Conservation (phyloP, 108 stramenopile species). For the Ochromonas danica region DNA sequence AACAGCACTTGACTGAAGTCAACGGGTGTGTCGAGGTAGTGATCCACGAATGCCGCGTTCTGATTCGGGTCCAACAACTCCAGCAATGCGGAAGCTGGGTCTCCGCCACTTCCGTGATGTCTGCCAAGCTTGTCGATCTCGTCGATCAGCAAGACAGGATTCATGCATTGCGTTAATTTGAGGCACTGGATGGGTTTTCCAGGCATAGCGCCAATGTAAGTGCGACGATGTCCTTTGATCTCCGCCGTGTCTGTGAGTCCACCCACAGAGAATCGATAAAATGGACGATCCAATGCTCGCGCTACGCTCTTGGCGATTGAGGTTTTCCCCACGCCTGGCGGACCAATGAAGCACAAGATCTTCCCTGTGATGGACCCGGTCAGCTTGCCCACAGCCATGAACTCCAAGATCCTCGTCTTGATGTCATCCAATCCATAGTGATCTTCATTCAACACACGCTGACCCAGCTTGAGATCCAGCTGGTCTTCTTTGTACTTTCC, state of each 20-base stretch:
- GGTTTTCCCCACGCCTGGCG: slow-evolving; percentile 86
- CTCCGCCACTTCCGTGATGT: slow-evolving; percentile 72
- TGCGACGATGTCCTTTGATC: slow-evolving; percentile 96
- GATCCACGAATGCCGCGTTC: slow-evolving; percentile 83
- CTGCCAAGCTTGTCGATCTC: slow-evolving; percentile 95
- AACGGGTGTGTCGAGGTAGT: slow-evolving; percentile 95
- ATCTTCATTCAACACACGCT: slow-evolving; percentile 73
- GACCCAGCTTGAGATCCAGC: slow-evolving; percentile 75
- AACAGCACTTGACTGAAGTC: slow-evolving; percentile 94
- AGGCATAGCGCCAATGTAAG: slow-evolving; percentile 92
- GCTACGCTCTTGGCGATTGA: slow-evolving; percentile 88
- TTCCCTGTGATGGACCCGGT: slow-evolving; percentile 84
- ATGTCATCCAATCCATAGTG: slow-evolving; percentile 94
- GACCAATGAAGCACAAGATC: slow-evolving; percentile 88
- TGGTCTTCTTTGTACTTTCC: slow-evolving; percentile 75
- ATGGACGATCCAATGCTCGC: slow-evolving; percentile 79
- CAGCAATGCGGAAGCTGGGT: slow-evolving; percentile 88
- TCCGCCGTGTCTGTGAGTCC: slow-evolving; percentile 87
- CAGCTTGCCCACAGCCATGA: slow-evolving; percentile 94
- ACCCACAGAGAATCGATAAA: slow-evolving; percentile 94
- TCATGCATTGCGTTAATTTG: slow-evolving; percentile 73
- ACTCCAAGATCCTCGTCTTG: slow-evolving; percentile 91
- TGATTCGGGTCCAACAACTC: slow-evolving; percentile 87
- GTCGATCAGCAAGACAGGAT: slow-evolving; percentile 92
- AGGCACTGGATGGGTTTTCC: slow-evolving; percentile 94